phyloP scores from a whole-genome alignment of 176 grass and related monocot genomes.

The Juncus effusus region DNA sequence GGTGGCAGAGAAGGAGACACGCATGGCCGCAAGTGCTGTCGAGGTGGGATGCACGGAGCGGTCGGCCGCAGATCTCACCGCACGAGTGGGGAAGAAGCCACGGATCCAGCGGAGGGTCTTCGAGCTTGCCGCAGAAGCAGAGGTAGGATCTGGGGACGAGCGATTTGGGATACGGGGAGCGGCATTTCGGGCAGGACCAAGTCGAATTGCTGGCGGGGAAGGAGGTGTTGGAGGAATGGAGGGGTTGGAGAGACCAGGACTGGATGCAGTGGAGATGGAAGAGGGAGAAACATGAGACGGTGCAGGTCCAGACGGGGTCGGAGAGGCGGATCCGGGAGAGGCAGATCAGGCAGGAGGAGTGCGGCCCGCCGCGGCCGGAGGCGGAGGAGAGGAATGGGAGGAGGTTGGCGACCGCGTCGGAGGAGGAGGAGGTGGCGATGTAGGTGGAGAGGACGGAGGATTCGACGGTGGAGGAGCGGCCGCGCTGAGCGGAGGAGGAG shows the following conservation, averaged over 20 bases:
- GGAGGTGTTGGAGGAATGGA: constrained; percentile 28
- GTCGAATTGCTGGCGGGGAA: constrained; percentile 32
- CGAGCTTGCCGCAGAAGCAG: constrained; percentile 76
- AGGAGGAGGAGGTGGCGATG: constrained; percentile 42
- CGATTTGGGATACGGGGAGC: constrained; percentile 61
- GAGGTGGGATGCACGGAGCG: constrained; percentile 31
- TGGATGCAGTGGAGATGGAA: constrained; percentile 95
- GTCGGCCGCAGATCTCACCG: constrained; percentile 57
- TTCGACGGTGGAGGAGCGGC: constrained; percentile 33
- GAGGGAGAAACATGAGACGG: constrained; percentile 63
- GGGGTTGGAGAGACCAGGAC: constrained; percentile 76
- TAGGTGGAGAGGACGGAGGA: constrained; percentile 50
- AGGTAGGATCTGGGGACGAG: constrained; percentile 56
- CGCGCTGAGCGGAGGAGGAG: constrained; percentile 33
- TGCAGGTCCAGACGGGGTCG: constrained; percentile 77
- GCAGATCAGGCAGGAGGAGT: constrained; percentile 76
- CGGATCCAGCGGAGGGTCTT: constrained; percentile 61
- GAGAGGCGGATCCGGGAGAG: constrained; percentile 65
- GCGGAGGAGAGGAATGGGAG: constrained; percentile 82
- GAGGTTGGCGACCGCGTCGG: constrained; percentile 68
- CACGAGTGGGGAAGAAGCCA: constrained; percentile 95
- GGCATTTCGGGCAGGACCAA: constrained; percentile 96
- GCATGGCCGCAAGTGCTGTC: constrained; percentile 55
- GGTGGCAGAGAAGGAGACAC: constrained; percentile 86
- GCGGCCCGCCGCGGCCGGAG: constrained; percentile 49